phyloP scores from a whole-genome alignment of 2,329 filamentous ascomycete genomes.

The Colletotrichum abscissum region DNA sequence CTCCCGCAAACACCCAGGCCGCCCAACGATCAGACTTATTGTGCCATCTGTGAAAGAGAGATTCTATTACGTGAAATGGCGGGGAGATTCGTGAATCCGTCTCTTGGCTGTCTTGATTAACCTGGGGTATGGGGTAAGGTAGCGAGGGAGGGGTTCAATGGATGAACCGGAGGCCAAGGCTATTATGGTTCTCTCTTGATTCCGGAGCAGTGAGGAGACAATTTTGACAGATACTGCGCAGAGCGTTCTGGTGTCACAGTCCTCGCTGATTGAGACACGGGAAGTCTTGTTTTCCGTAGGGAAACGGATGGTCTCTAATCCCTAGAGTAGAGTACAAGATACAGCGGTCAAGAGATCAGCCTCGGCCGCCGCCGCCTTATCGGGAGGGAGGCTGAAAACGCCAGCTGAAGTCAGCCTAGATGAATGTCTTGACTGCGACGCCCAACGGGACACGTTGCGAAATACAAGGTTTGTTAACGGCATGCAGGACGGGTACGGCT shows the following conservation, averaged over 20 bases:
- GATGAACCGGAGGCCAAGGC: not conserved
- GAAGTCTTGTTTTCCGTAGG: not conserved
- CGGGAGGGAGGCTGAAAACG: not conserved
- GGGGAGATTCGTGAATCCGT: not conserved
- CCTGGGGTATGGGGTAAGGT: slow-evolving; percentile 22
- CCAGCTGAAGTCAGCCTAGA: not conserved
- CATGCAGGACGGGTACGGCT: not conserved
- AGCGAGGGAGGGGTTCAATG: not conserved
- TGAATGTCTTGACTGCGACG: not conserved
- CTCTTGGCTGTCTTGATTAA: not conserved
- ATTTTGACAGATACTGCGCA: not conserved
- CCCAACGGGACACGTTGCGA: not conserved
- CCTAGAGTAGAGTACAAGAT: not conserved
- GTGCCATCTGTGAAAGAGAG: not conserved
- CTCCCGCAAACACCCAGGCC: slow-evolving; percentile 8
- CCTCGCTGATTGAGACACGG: not conserved
- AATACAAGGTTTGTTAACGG: not conserved
- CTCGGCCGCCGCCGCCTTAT: not conserved
- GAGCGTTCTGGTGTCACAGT: not conserved
- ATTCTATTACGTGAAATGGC: slow-evolving; percentile 9
- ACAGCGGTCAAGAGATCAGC: not conserved
- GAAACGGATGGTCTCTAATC: not conserved
- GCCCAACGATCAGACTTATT: not conserved
- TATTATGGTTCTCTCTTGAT: not conserved
- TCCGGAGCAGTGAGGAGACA: not conserved